Base-by-base conservation (phyloP, 495 filamentous ascomycete species). In the Xylaria scruposa region DNA sequence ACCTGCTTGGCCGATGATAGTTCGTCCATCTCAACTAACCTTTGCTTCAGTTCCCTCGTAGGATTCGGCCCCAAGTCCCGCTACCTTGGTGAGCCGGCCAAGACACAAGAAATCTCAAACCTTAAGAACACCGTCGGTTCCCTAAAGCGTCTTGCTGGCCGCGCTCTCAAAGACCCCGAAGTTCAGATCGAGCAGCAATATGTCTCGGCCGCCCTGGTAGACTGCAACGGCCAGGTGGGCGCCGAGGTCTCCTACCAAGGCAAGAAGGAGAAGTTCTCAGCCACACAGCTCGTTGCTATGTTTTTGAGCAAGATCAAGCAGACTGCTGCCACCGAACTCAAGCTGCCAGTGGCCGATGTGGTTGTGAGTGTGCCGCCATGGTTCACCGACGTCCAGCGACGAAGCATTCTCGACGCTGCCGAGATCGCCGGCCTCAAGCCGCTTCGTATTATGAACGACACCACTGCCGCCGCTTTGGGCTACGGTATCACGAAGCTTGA, bases 81-180 rank as follows among this genome's bases (percentile, higher is more conserved):
- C 87, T 95, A 95, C 77, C 88, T 98, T 72, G 96, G 96, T 73
- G 96, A 98, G 84, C 83, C 93, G 65, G 96, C 96, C 67, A 98
- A 98, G 89, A 98, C 95, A 75, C 95, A 97, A 86, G 97, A 98
- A 86, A 95, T 97, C 78, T 98, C 95, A 74, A 99, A 99, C 85
- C 88, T 99, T 74, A 99, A 97, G 88, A 99, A 98, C 88, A 99
- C 96, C 66, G 93, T 98, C 83, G 85, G 89, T 81, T 95, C 90
- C 73, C 88, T 99, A 68, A 97, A 97, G 86, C 92, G 96, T 77
- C 88, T 99, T 67, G 91, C 92, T 78, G 96, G 96, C 75, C 93
- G 96, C 76, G 86, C 87, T 46, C 86, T 94, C 81, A 90, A 89
- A 76, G 96, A 99, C 80, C 94, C 95, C 76, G 96, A 99, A 87